Evolutionary conservation across 1,284 basidiomycete species (phyloP).

Genomic region (Schizophyllum amplum): DNA sequence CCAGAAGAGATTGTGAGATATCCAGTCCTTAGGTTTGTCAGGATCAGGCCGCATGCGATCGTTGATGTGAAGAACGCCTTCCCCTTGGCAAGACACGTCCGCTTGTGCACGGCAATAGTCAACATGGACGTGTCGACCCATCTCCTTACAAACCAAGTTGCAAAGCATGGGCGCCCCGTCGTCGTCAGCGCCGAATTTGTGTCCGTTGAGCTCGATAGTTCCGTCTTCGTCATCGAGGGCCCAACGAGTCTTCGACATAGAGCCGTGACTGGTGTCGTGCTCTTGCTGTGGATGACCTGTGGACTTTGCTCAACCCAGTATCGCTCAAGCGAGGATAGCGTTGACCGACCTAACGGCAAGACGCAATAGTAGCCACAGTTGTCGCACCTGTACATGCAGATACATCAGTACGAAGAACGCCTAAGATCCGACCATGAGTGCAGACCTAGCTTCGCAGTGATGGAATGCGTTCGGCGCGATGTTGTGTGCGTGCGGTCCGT

Average conservation of each 20-base stretch:
- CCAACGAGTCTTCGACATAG: slow-evolving; percentile 53
- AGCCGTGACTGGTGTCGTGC: slow-evolving; percentile 57
- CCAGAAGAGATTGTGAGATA: slow-evolving; percentile 53
- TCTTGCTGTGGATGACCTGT: slow-evolving; percentile 51
- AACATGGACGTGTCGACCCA: slow-evolving; percentile 49
- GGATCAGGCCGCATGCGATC: slow-evolving; percentile 37
- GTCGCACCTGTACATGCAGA: slow-evolving; percentile 26
- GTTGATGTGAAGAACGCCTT: slow-evolving; percentile 39
- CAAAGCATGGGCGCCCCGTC: slow-evolving; percentile 62
- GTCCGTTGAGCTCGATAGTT: slow-evolving; percentile 42
- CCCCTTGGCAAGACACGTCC: slow-evolving; percentile 28
- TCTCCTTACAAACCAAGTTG: slow-evolving; percentile 43
- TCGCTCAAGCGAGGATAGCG: not conserved
- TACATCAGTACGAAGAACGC: too few relatives aligned
- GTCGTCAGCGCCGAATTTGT: slow-evolving; percentile 46
- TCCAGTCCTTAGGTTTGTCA: slow-evolving; percentile 38
- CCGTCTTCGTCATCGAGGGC: slow-evolving; percentile 43
- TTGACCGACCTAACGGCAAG: slow-evolving; percentile 37
- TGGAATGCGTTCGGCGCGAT: slow-evolving; percentile 33
- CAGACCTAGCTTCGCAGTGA: slow-evolving; percentile 37
- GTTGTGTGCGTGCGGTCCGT: slow-evolving; percentile 41
- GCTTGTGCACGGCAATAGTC: slow-evolving; percentile 42
- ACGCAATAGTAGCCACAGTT: slow-evolving; percentile 54
- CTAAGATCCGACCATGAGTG: too few relatives aligned
- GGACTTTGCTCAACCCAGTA: not conserved